phyloP scores from a whole-genome alignment of 1,139 yeast species.

The Arxiozyma bovina region DNA sequence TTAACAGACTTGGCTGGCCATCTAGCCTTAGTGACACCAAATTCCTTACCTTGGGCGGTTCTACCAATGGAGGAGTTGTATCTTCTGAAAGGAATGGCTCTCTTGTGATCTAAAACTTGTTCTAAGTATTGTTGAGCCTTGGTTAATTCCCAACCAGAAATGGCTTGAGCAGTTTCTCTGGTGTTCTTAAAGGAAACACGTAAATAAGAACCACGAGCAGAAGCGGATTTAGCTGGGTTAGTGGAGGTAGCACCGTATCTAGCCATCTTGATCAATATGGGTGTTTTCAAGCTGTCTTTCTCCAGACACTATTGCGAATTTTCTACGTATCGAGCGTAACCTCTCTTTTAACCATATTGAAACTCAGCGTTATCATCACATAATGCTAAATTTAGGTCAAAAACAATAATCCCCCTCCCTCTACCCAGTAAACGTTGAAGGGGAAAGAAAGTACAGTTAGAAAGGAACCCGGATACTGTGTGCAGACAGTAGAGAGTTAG shows the following conservation, averaged over 20 bases:
- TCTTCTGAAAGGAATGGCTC: slow-evolving; percentile 99
- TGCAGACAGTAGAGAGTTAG: background rate
- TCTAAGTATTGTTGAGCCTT: slow-evolving; percentile 94
- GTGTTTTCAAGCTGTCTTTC: slow-evolving; percentile 10
- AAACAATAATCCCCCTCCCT: background rate
- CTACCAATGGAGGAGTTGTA: slow-evolving; percentile 95
- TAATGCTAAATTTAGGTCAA: background rate
- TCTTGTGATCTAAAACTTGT: slow-evolving; percentile 95
- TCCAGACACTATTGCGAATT: background rate
- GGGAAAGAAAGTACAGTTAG: background rate
- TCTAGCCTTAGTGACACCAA: slow-evolving; percentile 99
- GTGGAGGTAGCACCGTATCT: slow-evolving; percentile 99
- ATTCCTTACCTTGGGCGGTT: slow-evolving; percentile 99
- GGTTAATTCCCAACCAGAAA: slow-evolving; percentile 94
- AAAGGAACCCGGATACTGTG: background rate
- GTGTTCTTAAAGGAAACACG: slow-evolving; percentile 99
- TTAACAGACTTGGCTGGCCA: slow-evolving; percentile 99
- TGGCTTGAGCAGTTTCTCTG: slow-evolving; percentile 98
- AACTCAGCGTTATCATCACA: background rate
- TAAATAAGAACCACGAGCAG: slow-evolving; percentile 98
- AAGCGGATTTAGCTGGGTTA: slow-evolving; percentile 99
- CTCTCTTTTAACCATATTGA: slow-evolving; percentile 2
- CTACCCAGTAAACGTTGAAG: background rate
- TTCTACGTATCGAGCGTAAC: background rate
- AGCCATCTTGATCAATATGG: slow-evolving; percentile 44